Base-by-base conservation (phyloP, 352 stramenopile genomes). In the Pythium periplocum region DNA sequence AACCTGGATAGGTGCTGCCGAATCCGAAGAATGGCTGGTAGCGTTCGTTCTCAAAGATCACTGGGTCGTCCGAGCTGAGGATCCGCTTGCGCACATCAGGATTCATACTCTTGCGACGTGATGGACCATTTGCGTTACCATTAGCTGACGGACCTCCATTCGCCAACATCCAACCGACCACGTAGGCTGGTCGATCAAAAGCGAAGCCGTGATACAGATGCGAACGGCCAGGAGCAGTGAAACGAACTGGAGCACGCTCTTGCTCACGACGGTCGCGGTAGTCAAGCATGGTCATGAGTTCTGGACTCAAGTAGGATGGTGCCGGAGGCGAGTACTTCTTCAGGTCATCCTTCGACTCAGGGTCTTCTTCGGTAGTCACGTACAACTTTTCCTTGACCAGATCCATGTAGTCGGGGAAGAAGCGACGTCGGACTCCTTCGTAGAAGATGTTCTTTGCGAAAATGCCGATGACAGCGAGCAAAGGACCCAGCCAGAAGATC, bases 21-120 rank as follows among this genome's bases (percentile, higher is more conserved):
- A 86, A 95, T 30, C 84, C 84, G 42, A 75, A 83, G 57, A 95
- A 95, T 2, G 81, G 82, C 52, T 92, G 83, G 58, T 92, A 95
- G 6, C 84, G 78, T 61, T 95, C 69, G 52, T 95, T 95, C 64
- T 95, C 84, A 40, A 89, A 95, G 17, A 95, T 72, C 0, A 93
- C 82, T 0, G 84, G 76, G 51, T 93, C 84, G 33, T 77, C 68
- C 30, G 82, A 91, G 31, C 59, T 68, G 37, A 95, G 48, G 44
- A 95, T 91, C 33, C 57, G 37, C 45, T 89, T 64, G 0, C 83
- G 77, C 6, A 94, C 78, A 35, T 83, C 66, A 0, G 70, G 57
- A 49, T 88, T 89, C 36, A 87, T 71, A 34, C 63, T 71, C 62
- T 88, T 86, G 42, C 78, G 62, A 26, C 65, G 64, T 33, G 72